Evolutionary conservation across 352 stramenopile genomes (phyloP), one percentile per base, ranked within the genome.

Genomic region (Globisporangium abappressorium): DNA sequence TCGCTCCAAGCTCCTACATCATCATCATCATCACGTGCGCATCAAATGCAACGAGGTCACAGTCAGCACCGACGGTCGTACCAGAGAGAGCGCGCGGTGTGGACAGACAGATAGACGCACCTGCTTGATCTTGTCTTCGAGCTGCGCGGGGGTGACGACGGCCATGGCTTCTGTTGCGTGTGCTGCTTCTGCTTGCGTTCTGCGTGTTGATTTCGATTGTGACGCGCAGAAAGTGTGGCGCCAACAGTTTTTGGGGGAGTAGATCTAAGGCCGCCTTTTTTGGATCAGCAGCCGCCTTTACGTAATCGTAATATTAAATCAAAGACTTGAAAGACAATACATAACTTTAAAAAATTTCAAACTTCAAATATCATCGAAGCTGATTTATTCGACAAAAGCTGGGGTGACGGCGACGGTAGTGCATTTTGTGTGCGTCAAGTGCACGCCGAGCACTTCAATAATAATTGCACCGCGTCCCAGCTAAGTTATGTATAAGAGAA

Each of bases 101-200:
- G 38, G 14, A 56, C 8, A n/a, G 20, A 60, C 24, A n/a, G 20
- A 60, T 18, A n/a, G 11, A 60, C 64, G 54, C 24, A 77, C 73
- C 73, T 73, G 69, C 66, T 79, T 79, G 66, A 88, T 84, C 72
- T 86, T 86, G 30, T 65, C 72, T 67, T 88, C 80, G 14, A 88
- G 66, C 28, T 86, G 78, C 49, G 67, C 70, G 72, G 80, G 80
- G 36, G 80, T 85, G 68, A 88, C 77, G 51, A 85, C 74, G 64
- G 70, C 56, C 79, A 87, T 85, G 22, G 33, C 72, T 57, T 57
- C 51, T n/a, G 3, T 4, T 34, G 24, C 24, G 24, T 26, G 24
- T 26, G 24, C 14, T 57, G n/a, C 11, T 34, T 59, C 28, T 38
- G 26, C 28, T 22, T 38, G 53, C n/a, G 53, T 58, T 22, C 3